phyloP scores from a whole-genome alignment of 2,329 filamentous ascomycete species.

The Fragosphaeria purpurea region DNA sequence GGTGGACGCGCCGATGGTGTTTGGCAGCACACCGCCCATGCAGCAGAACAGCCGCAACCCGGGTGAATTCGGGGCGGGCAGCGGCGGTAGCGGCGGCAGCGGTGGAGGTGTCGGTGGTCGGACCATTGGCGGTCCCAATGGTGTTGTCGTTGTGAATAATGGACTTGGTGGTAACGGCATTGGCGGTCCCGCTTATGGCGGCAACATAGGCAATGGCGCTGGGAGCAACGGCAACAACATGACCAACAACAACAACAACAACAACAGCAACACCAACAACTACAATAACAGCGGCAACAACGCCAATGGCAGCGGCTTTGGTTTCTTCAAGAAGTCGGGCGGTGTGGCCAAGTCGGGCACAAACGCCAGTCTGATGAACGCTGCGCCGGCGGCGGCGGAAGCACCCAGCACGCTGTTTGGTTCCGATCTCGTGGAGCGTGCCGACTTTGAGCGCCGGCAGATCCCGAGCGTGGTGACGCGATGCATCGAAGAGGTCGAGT shows the following conservation, averaged over 20 bases:
- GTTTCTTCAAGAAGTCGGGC: slow-evolving; percentile 54
- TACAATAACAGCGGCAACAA: slow-evolving; percentile 6
- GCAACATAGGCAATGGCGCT: no score
- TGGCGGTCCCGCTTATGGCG: no score
- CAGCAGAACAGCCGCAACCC: slow-evolving; percentile 15
- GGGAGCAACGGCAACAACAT: no score
- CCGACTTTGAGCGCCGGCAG: slow-evolving; percentile 78
- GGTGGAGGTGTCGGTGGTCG: no score
- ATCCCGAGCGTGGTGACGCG: slow-evolving; percentile 85
- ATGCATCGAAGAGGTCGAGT: slow-evolving; percentile 93
- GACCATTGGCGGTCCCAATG: no score
- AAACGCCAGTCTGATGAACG: slow-evolving; percentile 27
- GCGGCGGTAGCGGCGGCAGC: neutral
- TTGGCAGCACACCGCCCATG: slow-evolving; percentile 21
- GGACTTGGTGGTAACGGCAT: no score
- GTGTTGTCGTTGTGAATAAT: no score
- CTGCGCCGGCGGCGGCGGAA: slow-evolving; percentile 31
- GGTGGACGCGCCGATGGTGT: slow-evolving; percentile 35
- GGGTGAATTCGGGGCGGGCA: neutral
- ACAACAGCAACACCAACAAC: no score
- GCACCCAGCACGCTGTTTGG: slow-evolving; percentile 64
- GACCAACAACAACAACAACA: no score
- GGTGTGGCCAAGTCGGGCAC: slow-evolving; percentile 41
- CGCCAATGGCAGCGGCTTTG: slow-evolving; percentile 45
- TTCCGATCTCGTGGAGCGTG: slow-evolving; percentile 74